Conservation (phyloP, 345 rosid species). For the Firmiana major region DNA sequence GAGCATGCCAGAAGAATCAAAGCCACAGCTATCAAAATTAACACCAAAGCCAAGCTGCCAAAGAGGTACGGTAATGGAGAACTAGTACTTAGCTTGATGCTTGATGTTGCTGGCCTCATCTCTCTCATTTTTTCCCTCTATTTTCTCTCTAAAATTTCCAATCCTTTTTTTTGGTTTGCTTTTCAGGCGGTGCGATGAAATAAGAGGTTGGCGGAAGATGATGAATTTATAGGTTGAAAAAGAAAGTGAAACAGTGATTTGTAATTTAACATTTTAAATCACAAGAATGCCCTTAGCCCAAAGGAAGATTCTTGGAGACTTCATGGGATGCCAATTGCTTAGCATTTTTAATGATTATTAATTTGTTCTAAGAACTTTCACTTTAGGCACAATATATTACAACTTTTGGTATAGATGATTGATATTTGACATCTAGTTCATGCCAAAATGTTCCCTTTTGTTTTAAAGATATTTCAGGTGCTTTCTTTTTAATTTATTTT, state of each 20-base stretch:
- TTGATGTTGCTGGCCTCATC: conserved; percentile 19
- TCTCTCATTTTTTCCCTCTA: background rate
- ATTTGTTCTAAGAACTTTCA: background rate
- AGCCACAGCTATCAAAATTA: conserved; percentile 36
- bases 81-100: conserved; percentile 16
- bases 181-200: background rate
- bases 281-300: background rate
- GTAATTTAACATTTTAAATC: background rate
- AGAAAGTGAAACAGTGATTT: background rate
- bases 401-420: background rate
- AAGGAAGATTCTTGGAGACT: conserved; percentile 14
- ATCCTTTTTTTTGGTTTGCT: background rate
- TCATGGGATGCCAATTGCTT: background rate
- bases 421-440: background rate
- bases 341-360: background rate
- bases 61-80: conserved; percentile 49
- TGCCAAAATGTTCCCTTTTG: background rate
- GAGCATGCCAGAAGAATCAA: conserved; percentile 35
- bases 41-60: conserved; percentile 34
- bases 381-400: background rate
- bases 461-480: background rate
- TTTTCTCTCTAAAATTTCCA: background rate
- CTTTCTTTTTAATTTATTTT: background rate
- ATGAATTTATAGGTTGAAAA: background rate
- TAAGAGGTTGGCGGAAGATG: background rate